Base-by-base conservation (phyloP, 1,284 basidiomycete genomes). In the Bjerkandera adusta region DNA sequence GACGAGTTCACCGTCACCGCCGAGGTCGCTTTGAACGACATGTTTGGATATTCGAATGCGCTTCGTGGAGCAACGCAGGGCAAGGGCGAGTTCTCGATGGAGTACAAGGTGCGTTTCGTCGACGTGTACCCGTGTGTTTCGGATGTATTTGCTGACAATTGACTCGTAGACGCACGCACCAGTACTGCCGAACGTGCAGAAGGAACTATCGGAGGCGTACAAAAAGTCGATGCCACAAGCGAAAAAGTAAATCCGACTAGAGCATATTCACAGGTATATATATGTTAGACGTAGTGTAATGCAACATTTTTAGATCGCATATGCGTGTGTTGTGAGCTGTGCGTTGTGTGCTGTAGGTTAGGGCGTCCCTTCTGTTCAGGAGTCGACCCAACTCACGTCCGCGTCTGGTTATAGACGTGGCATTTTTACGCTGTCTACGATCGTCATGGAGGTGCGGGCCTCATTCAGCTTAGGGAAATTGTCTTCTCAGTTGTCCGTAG, bases 1-100 rank as follows among this genome's bases (percentile, higher is more conserved):
- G 97, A 99, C 62, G 96, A 99, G 70, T 98, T 99, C 63, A 94
- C 92, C 2, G 81, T 89, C 47, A 78, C 80, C 18, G 93, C 93
- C 22, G 96, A 98, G 64, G 95, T 99, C 12, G 86, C 91, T 7
- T 69, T 99, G 66, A 98, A 96, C 68, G 96, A 99, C 63, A 99
- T 99, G 97, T 99, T 99, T 66, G 96, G 96, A 25, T 99, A 96
- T 65, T 94, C 92, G 22, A 91, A 84, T 61, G 88, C 91, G 58
- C 73, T 99, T 43, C 83, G 97, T 50, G 96, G 96, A 4, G 83
- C 85, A 54, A 99, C 96, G 0, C 96, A 99, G 71, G 93, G 94
- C 61, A 97, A 97, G 73, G 93, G 88, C 70, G 62, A 94, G 69
- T 96, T 95, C 64, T 91, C 89, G 54, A 97, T 97, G 94, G 93